Evolutionary conservation across 495 filamentous ascomycete species (phyloP).

Genomic region (Tetracladium setigerum): DNA sequence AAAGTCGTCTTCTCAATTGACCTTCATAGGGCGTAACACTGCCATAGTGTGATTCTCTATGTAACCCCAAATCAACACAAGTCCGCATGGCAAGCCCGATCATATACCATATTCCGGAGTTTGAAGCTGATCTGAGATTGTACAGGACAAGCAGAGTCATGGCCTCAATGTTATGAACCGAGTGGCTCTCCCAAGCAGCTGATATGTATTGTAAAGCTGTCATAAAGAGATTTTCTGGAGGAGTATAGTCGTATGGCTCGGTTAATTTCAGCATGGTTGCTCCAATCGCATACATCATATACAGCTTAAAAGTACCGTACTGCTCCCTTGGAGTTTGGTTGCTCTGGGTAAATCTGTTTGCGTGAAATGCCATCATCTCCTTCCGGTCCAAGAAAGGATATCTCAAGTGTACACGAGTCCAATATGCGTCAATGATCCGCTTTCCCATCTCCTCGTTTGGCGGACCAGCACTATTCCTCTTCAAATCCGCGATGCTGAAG

Average conservation of each 20-base stretch:
- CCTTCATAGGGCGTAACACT: constrained; percentile 38
- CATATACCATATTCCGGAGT: constrained; percentile 50
- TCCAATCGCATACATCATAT: constrained; percentile 45
- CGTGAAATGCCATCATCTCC: constrained; percentile 37
- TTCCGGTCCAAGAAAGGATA: constrained; percentile 44
- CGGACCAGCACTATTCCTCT: constrained; percentile 36
- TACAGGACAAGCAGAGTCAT: constrained; percentile 48
- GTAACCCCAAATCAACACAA: constrained; percentile 44
- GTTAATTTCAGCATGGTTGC: constrained; percentile 41
- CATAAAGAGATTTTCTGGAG: constrained; percentile 42
- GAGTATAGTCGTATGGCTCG: constrained; percentile 37
- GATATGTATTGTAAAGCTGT: constrained; percentile 42
- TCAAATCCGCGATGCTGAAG: constrained; percentile 31
- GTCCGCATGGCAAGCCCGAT: constrained; percentile 48
- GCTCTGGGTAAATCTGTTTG: constrained; percentile 34
- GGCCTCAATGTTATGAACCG: constrained; percentile 46
- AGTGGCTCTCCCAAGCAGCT: constrained; percentile 42
- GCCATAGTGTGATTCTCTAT: constrained; percentile 40
- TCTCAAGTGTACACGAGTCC: constrained; percentile 36
- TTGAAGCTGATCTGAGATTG: constrained; percentile 42
- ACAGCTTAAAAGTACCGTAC: constrained; percentile 44
- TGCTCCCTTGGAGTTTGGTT: constrained; percentile 33
- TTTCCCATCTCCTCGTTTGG: constrained; percentile 41
- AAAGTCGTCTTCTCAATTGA: constrained; percentile 41
- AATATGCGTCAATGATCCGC: constrained; percentile 38